Conservation (phyloP, 2,329 filamentous ascomycete species). For the Epichloe gansuensis region DNA sequence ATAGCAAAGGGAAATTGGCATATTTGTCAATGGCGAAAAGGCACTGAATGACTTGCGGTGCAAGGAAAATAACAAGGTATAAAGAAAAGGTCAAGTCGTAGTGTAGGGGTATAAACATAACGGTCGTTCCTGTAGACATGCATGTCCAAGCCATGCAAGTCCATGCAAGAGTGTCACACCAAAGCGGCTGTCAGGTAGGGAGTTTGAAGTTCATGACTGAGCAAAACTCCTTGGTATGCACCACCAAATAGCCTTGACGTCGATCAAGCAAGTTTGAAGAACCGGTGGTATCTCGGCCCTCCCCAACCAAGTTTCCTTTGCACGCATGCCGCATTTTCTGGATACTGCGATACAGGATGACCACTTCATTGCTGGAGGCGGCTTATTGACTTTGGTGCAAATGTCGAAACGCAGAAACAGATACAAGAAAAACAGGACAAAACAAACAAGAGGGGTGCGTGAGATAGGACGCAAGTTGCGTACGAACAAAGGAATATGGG, state of each 20-base stretch:
- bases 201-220: background rate
- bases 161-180: background rate
- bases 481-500: background rate
- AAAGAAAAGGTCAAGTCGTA: background rate
- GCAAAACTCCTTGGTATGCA: background rate
- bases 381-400: no score
- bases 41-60: background rate
- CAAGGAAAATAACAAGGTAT: background rate
- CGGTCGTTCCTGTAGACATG: background rate
- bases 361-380: no score
- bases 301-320: background rate
- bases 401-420: background rate
- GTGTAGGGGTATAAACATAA: background rate
- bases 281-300: background rate
- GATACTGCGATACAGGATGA: no score
- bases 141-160: background rate
- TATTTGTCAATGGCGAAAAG: background rate
- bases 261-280: background rate
- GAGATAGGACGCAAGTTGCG: constrained; percentile 1
- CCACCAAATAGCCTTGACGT: background rate
- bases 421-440: background rate
- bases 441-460: background rate
- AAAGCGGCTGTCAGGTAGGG: background rate
- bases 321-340: background rate
- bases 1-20: background rate